These are phyloP conservation scores for Coemansia sp. DNA, from an alignment of 192 early-diverging fungal species.

Conservation along the genomic window DNA sequence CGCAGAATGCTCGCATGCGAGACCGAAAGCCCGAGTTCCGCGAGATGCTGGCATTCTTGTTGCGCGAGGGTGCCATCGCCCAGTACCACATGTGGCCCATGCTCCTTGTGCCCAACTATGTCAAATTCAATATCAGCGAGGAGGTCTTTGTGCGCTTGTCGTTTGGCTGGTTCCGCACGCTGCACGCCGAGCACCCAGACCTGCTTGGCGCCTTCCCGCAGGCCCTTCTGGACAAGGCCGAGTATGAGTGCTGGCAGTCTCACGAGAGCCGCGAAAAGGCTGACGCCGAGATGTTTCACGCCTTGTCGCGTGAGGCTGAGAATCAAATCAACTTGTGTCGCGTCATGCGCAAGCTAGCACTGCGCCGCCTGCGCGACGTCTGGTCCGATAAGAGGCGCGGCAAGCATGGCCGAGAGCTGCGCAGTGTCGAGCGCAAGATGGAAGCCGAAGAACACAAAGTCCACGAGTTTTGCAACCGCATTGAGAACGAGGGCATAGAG, in stretches of 20 bases:
- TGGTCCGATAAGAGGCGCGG: constrained; percentile 26
- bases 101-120: constrained; percentile 64
- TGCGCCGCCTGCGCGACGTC: constrained; percentile 35
- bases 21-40: constrained; percentile 70
- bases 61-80: constrained; percentile 74
- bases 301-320: constrained; percentile 36
- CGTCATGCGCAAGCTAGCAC: constrained; percentile 51
- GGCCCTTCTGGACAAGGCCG: constrained; percentile 37
- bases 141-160: constrained; percentile 49
- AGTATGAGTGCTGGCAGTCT: constrained; percentile 35
- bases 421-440: constrained; percentile 28
- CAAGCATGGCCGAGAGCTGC: constrained; percentile 42
- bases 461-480: constrained; percentile 46
- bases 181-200: constrained; percentile 50
- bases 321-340: constrained; percentile 37
- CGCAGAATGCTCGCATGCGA: constrained; percentile 35
- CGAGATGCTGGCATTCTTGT: constrained; percentile 81
- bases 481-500: constrained; percentile 38
- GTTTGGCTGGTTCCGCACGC: constrained; percentile 45
- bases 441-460: constrained; percentile 42
- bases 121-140: constrained; percentile 51
- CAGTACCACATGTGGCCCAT: constrained; percentile 84
- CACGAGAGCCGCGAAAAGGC: constrained; percentile 38
- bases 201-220: constrained; percentile 47
- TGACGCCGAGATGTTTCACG: constrained; percentile 21